Base-by-base conservation (phyloP, 2,329 filamentous ascomycete species). In the Parasarocladium wereldwijsianum region DNA sequence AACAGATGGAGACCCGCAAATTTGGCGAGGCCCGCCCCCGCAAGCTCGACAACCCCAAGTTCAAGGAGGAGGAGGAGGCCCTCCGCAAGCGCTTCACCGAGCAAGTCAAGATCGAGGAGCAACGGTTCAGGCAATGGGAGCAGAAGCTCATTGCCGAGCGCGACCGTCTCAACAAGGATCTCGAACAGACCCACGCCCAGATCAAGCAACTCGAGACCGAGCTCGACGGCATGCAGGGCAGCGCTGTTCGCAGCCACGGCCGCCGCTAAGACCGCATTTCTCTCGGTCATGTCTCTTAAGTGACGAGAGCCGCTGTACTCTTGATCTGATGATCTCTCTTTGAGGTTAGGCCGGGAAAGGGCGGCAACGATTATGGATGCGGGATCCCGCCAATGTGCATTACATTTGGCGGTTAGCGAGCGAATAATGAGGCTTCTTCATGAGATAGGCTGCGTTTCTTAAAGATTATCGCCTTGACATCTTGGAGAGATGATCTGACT, bases 41-140 rank as follows among this genome's bases (percentile, higher is more conserved):
- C 60, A 98, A 98, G 74, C 70, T 98, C 47, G 90, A 98, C 66
- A 98, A 98, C 70, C 90, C 90, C 63, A 98, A 98, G 70, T 98
- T 96, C 74, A 98, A 98, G 75, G 90, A 98, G 58, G 90, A 98
- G 62, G 90, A 98, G 55, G 90, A 98, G 70, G 82, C 83, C 38
- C 76, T 98, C 42, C 78, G 90, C 62, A 98, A 98, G 76, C 76
- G 92, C 46, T 98, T 98, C 64, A 98, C 90, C 45, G 90, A 98
- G 66, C 90, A 98, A 60, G 90, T 98, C 67, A 98, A 98, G 82
- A 82, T 98, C 50, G 92, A 98, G 68, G 90, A 98, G 65, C 85
- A 93, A 66, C 77, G 90, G 43, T 98, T 98, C 77, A 76, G 92
- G 60, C 81, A 93, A 63, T 98, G 90, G 90, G 90, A 98, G 66